phyloP scores from a whole-genome alignment of 768 basidiomycete genomes.

The Myochromella boudieri region DNA sequence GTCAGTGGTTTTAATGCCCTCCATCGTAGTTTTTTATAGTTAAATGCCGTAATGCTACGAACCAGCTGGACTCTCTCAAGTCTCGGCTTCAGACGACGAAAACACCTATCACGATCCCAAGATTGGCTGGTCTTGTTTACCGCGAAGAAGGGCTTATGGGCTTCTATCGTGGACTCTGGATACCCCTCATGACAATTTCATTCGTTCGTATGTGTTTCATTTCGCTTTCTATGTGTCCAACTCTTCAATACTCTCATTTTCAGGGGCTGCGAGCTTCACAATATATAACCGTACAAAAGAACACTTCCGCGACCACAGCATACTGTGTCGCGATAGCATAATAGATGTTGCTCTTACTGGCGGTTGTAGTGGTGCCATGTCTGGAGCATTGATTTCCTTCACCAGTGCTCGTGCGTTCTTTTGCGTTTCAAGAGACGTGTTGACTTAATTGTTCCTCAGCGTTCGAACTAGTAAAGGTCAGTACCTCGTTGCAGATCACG shows the following conservation, averaged over 20 bases:
- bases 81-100: conserved; percentile 87
- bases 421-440: background rate
- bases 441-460: conserved; percentile 38
- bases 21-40: background rate
- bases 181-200: conserved; percentile 93
- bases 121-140: conserved; percentile 71
- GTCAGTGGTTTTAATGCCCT: conserved; percentile 34
- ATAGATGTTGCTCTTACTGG: conserved; percentile 76
- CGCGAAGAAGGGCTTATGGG: conserved; percentile 85
- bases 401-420: conserved; percentile 79
- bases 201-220: conserved; percentile 78
- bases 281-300: conserved; percentile 89
- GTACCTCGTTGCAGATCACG: conserved; percentile 4
- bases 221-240: conserved; percentile 1
- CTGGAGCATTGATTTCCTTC: conserved; percentile 86
- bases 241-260: conserved; percentile 7
- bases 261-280: conserved; percentile 88
- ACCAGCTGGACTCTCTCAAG: conserved; percentile 90
- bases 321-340: conserved; percentile 57
- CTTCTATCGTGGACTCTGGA: conserved; percentile 89
- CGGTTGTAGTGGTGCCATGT: conserved; percentile 82
- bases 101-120: conserved; percentile 69
- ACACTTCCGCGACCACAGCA: conserved; percentile 55
- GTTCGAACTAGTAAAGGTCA: conserved; percentile 94
- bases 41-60: conserved; percentile 3